Conservation (phyloP, 2,329 filamentous ascomycete genomes). For the Dactylonectria estremocensis region DNA sequence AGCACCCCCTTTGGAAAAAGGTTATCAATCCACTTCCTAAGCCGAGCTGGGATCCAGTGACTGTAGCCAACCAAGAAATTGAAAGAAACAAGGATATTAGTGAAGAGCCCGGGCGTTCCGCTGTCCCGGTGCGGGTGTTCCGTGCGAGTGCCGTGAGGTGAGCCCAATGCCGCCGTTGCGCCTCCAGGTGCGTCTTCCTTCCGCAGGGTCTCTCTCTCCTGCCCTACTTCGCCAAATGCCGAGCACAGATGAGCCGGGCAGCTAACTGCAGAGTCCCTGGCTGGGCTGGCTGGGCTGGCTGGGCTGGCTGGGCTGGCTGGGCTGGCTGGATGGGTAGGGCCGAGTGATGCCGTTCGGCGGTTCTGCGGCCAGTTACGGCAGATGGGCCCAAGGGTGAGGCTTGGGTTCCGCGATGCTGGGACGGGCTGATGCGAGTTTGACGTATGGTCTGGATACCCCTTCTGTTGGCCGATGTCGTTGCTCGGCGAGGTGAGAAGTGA, state of each 20-base stretch:
- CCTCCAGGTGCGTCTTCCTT: not conserved
- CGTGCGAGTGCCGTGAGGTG: not conserved
- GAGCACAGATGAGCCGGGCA: not conserved
- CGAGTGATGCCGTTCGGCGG: slow-evolving; percentile 13
- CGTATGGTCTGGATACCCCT: not conserved
- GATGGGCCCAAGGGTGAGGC: not conserved
- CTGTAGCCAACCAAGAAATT: not conserved
- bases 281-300: no score
- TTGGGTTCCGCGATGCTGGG: slow-evolving; percentile 6
- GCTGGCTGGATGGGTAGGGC: not conserved
- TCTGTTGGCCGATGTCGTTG: not conserved
- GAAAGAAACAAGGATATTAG: not conserved
- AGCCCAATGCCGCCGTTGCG: not conserved
- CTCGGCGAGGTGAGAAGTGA: not conserved
- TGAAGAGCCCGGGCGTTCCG: slow-evolving; percentile 1
- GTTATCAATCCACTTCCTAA: not conserved
- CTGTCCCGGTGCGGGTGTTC: not conserved
- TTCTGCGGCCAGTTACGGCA: slow-evolving; percentile 9
- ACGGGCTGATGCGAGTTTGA: slow-evolving; percentile 2
- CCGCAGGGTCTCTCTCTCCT: not conserved
- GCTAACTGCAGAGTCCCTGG: not conserved
- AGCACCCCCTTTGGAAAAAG: not conserved
- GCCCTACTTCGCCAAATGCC: not conserved
- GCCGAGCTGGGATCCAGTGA: not conserved
- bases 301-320: no score